Evolutionary conservation across 208 protist genomes (phyloP).

Genomic region (Wallacemonas rigidus): DNA sequence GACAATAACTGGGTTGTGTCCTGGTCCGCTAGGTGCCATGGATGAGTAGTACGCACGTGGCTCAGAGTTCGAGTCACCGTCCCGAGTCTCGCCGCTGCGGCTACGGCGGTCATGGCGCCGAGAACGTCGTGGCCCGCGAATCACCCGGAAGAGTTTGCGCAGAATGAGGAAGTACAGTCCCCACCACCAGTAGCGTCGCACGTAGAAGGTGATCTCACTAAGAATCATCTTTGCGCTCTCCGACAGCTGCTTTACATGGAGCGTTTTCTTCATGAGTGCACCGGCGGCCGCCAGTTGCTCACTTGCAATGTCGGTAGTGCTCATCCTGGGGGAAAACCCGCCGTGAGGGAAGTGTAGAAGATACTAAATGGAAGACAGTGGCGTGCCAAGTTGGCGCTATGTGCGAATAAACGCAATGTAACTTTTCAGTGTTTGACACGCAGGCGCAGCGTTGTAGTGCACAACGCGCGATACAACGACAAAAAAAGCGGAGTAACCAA

Average conservation of each 20-base stretch:
- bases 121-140: conserved; percentile 10
- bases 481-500: too few relatives aligned
- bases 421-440: too few relatives aligned
- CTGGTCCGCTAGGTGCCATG: conserved; percentile 2
- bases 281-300: conserved; percentile 38
- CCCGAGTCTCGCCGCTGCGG: conserved; percentile 3
- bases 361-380: too few relatives aligned
- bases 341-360: too few relatives aligned
- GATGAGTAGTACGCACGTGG: conserved; percentile 11
- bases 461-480: too few relatives aligned
- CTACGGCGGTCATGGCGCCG: background rate
- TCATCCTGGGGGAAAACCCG: background rate
- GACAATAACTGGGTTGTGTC: conserved; percentile 40
- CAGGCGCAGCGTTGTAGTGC: too few relatives aligned
- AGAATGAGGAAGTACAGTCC: conserved; percentile 42
- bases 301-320: conserved; percentile 25
- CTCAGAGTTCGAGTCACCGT: conserved; percentile 13
- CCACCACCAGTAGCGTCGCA: conserved; percentile 37
- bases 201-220: conserved; percentile 23
- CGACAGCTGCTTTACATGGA: conserved; percentile 18
- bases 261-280: conserved; percentile 17
- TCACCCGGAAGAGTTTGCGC: conserved; percentile 34
- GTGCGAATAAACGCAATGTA: too few relatives aligned
- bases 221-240: conserved; percentile 22
- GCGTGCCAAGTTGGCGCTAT: too few relatives aligned